Percentiles rank a stretch among this genome's conserved stretches.
These are phyloP conservation scores for Lyophyllum shimeji DNA, from an alignment of 768 basidiomycete species.

Conservation along the genomic window DNA sequence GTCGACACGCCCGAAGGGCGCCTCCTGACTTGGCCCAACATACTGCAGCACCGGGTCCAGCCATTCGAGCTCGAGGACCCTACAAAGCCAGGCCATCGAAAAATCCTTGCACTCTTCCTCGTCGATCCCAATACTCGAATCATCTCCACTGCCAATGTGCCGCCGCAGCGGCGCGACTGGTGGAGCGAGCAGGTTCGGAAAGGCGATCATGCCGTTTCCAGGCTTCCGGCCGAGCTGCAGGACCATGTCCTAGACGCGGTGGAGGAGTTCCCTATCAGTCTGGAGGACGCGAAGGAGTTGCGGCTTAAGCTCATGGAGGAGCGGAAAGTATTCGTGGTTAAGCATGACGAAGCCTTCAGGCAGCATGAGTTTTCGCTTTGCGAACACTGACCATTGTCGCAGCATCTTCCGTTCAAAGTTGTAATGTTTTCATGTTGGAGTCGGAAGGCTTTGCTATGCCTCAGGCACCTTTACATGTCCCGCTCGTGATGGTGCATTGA, in stretches of 20 bases:
- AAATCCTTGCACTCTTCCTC: slow-evolving; percentile 11
- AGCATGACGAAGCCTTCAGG: slow-evolving; percentile 16
- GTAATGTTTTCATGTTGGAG: too few species aligned
- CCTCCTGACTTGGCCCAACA: slow-evolving; percentile 13
- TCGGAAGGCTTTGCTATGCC: too few species aligned
- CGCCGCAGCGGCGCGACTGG: slow-evolving; percentile 10
- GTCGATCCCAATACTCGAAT: slow-evolving; percentile 12
- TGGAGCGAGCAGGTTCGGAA: not conserved
- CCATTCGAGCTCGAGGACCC: slow-evolving; percentile 11
- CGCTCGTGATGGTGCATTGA: too few species aligned
- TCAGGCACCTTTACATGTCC: too few species aligned
- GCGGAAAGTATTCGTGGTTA: slow-evolving; percentile 22
- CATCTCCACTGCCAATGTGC: slow-evolving; percentile 14
- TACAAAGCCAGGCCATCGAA: slow-evolving; percentile 13
- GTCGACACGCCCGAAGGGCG: slow-evolving; percentile 14
- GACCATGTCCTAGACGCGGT: slow-evolving; percentile 20
- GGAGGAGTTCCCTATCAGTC: slow-evolving; percentile 25
- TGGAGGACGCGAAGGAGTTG: slow-evolving; percentile 28
- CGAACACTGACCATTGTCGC: slow-evolving; percentile 20
- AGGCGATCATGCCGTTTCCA: slow-evolving; percentile 3
- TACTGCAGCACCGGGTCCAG: slow-evolving; percentile 14
- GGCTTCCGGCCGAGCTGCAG: slow-evolving; percentile 27
- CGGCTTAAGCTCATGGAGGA: slow-evolving; percentile 32
- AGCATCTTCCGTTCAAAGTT: too few species aligned
- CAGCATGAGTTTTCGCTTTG: slow-evolving; percentile 21